Evolutionary conservation across 305 asterid species (phyloP).

Genomic region (Salvia sclarea): DNA sequence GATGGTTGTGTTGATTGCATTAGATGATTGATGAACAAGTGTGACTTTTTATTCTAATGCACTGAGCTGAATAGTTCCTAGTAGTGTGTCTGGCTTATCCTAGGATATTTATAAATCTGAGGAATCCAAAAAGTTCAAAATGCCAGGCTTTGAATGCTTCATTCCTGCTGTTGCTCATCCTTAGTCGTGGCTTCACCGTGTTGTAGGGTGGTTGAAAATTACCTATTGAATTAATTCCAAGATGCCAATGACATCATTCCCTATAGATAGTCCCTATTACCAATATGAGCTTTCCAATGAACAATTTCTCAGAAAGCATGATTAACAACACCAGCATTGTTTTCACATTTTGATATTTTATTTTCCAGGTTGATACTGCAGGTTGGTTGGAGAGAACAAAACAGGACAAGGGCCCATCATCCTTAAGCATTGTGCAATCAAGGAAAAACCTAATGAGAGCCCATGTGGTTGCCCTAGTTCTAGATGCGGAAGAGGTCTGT

Average conservation of each 20-base stretch:
- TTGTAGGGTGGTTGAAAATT: neutral
- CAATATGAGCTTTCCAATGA: neutral
- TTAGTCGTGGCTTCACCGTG: slow-evolving; percentile 4
- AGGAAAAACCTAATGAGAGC: slow-evolving; percentile 98
- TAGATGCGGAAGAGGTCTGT: slow-evolving; percentile 93
- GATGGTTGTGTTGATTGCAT: slow-evolving; percentile 16
- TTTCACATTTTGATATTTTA: slow-evolving; percentile 21
- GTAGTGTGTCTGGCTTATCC: neutral
- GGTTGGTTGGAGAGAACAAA: slow-evolving; percentile 97
- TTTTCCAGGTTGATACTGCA: slow-evolving; percentile 90
- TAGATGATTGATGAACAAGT: neutral
- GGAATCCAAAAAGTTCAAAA: too few species aligned
- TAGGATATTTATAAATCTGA: neutral
- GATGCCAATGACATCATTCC: neutral
- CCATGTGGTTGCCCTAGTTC: slow-evolving; percentile 87
- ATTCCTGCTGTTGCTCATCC: too few species aligned
- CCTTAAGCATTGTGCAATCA: slow-evolving; percentile 89
- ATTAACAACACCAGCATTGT: neutral
- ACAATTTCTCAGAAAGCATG: neutral
- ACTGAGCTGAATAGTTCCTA: neutral
- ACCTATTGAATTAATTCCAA: neutral
- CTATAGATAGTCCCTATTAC: neutral
- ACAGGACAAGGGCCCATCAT: slow-evolving; percentile 91
- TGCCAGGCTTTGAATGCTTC: too few species aligned
- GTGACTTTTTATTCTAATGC: slow-evolving; percentile 14